These are phyloP conservation scores for Ceriops decandra DNA, from an alignment of 345 rosid genomes.

Conservation along the genomic window DNA sequence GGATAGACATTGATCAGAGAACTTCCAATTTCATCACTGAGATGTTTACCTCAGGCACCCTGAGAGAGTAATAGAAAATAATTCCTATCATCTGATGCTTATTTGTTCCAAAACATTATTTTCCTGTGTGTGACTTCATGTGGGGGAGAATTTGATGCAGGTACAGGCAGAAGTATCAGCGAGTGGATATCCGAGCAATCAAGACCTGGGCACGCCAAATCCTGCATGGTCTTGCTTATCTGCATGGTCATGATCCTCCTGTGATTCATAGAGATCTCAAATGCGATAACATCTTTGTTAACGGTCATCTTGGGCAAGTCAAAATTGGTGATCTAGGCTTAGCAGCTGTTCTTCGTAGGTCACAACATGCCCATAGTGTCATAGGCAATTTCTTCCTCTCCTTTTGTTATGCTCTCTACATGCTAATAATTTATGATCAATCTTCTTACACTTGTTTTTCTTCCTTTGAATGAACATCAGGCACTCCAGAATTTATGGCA, in stretches of 20 bases:
- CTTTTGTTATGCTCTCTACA: background rate
- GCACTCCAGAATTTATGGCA: slow-evolving; percentile 35
- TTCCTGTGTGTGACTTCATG: background rate
- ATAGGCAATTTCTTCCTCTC: slow-evolving; percentile 42
- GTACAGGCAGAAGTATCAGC: slow-evolving; percentile 61
- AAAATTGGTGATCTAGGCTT: slow-evolving; percentile 93
- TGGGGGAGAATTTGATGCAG: slow-evolving; percentile 30
- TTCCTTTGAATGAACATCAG: background rate
- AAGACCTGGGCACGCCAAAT: slow-evolving; percentile 94
- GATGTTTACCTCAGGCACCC: slow-evolving; percentile 79
- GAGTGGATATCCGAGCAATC: slow-evolving; percentile 63
- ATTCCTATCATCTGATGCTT: background rate
- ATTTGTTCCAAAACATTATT: background rate
- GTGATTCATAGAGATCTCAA: slow-evolving; percentile 95
- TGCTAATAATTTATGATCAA: background rate
- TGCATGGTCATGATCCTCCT: slow-evolving; percentile 81
- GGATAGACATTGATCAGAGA: slow-evolving; percentile 54
- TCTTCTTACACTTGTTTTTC: background rate
- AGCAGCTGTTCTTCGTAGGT: slow-evolving; percentile 74
- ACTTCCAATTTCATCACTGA: slow-evolving; percentile 83
- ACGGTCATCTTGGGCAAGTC: slow-evolving; percentile 92
- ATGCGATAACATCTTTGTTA: slow-evolving; percentile 88
- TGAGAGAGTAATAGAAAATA: slow-evolving; percentile 24
- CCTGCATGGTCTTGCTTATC: slow-evolving; percentile 62
- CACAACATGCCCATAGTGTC: slow-evolving; percentile 82